Conservation (phyloP, 495 filamentous ascomycete genomes). For the Aeminium ludgeri region DNA sequence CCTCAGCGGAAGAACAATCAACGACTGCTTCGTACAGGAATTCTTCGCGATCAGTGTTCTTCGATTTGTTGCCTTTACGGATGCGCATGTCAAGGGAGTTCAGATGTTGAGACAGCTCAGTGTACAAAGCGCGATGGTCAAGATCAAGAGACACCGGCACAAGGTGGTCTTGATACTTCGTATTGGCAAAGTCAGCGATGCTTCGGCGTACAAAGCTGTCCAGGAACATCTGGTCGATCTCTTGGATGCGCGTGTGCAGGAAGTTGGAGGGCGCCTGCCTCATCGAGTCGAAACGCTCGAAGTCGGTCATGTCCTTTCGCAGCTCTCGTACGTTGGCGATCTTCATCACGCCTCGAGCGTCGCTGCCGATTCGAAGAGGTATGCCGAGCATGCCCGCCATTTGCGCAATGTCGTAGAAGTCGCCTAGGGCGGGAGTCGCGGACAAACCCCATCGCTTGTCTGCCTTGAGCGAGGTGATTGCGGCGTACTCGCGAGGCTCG, state of each 20-base stretch:
- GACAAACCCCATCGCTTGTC: conserved; percentile 50
- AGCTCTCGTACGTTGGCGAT: conserved; percentile 17
- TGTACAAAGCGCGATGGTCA: conserved; percentile 17
- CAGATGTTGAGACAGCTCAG: conserved; percentile 20
- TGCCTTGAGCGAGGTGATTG: conserved; percentile 27
- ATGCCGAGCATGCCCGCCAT: conserved; percentile 39
- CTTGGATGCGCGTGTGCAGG: conserved; percentile 16
- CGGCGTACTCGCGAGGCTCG: conserved; percentile 21
- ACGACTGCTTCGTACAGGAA: conserved; percentile 10
- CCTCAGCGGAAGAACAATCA: conserved; percentile 15
- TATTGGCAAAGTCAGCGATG: conserved; percentile 11
- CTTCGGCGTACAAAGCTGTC: conserved; percentile 23
- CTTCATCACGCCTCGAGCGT: conserved; percentile 19
- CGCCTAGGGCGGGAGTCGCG: conserved; percentile 42
- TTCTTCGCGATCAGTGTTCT: conserved; percentile 7
- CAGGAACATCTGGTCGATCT: conserved; percentile 18
- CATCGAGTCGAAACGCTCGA: conserved; percentile 19
- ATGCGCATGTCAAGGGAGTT: conserved; percentile 18
- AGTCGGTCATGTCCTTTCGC: conserved; percentile 17
- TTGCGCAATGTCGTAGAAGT: conserved; percentile 41
- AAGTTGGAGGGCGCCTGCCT: conserved; percentile 10
- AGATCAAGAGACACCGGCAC: conserved; percentile 10
- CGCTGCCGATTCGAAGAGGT: conserved; percentile 24
- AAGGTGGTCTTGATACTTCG: conserved; percentile 14
- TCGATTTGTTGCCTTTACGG: conserved; percentile 11